Conservation (phyloP, 176 grass and related monocot species). For the Poa pratensis region DNA sequence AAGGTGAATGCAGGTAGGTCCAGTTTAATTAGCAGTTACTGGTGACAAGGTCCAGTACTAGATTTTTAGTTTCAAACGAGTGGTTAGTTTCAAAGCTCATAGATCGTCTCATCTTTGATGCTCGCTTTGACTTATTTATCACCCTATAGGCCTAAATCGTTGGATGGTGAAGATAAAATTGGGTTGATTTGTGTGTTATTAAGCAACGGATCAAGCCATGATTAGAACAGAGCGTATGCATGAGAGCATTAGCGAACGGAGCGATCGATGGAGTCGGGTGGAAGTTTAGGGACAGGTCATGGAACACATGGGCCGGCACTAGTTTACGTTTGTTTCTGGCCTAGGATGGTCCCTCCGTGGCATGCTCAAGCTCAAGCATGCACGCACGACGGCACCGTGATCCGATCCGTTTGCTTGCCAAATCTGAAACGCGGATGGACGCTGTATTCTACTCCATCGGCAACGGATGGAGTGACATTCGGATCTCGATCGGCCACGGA, state of each 20-base stretch:
- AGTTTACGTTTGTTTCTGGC: background rate
- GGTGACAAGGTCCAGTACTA: background rate
- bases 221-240: background rate
- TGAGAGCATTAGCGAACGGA: background rate
- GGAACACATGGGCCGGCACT: constrained; percentile 7
- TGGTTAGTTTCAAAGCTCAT: background rate
- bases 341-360: background rate
- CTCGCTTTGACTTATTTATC: no score
- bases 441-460: no score
- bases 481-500: no score
- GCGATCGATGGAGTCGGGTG: background rate
- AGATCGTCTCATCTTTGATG: no score
- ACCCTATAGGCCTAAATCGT: no score
- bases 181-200: background rate
- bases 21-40: background rate
- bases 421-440: no score
- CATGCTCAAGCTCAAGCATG: no score
- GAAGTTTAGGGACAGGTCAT: background rate
- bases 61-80: background rate
- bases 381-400: constrained; percentile 20
- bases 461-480: no score
- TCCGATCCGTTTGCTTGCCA: no score
- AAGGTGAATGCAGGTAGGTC: background rate
- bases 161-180: background rate
- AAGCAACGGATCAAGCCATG: background rate